A percentile compares a stretch with the other conserved stretches of the same genome.
phyloP scores from a whole-genome alignment of 2,329 filamentous ascomycete genomes.

The Magnaporthiopsis poae region DNA sequence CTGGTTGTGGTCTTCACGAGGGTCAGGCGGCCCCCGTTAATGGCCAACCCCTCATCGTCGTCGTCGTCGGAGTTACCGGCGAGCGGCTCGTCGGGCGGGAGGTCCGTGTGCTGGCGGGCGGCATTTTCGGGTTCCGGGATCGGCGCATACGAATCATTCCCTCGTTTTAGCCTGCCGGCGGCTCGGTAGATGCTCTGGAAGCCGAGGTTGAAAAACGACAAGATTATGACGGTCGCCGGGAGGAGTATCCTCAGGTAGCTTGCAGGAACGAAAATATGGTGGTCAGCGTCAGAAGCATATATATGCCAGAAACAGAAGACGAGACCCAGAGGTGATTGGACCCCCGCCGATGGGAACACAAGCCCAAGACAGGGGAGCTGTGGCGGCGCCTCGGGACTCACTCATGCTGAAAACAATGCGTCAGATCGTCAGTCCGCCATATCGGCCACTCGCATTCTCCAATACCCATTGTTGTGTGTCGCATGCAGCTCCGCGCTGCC shows the following conservation, averaged over 20 bases:
- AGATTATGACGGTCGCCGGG: conserved; percentile 58
- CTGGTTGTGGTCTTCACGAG: conserved; percentile 52
- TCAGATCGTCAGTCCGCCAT: conserved; percentile 57
- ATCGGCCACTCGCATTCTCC: conserved; percentile 47
- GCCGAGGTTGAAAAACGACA: conserved; percentile 60
- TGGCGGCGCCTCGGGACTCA: conserved; percentile 33
- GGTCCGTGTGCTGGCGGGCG: conserved; percentile 36
- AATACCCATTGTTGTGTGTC: conserved; percentile 32
- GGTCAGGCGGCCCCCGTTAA: conserved; percentile 46
- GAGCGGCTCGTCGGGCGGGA: conserved; percentile 37
- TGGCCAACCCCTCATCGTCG: conserved; percentile 51
- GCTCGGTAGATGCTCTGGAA: conserved; percentile 44
- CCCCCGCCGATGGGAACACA: not conserved
- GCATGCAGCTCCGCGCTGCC: conserved; percentile 3
- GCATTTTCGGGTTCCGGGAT: conserved; percentile 33
- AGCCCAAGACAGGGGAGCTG: conserved; percentile 7
- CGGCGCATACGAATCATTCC: conserved; percentile 45
- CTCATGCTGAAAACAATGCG: conserved; percentile 56
- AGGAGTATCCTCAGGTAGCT: conserved; percentile 75
- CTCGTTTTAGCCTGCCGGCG: conserved; percentile 40
- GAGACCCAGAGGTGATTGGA: not conserved
- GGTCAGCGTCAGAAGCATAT: conserved; percentile 7
- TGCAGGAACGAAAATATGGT: conserved; percentile 10
- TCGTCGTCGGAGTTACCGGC: conserved; percentile 30
- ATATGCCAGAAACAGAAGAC: not conserved